Evolutionary conservation across 75 land plant species (phyloP).

Genomic region (Selaginella moellendorffii): DNA sequence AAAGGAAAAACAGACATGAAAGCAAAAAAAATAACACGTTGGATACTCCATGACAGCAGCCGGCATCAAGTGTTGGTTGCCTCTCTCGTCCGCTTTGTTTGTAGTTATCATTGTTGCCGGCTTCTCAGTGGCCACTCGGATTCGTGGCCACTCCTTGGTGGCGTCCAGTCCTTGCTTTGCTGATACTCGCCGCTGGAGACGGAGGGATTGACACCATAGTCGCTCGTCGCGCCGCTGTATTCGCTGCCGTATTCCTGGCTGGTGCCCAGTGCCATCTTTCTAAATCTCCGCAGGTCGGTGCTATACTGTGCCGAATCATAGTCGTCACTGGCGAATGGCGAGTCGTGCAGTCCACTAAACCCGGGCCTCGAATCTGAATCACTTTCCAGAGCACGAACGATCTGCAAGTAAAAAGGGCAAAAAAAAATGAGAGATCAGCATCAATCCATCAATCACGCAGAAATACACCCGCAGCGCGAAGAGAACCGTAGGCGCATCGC

Average conservation of each 20-base stretch:
- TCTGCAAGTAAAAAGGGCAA: neutral
- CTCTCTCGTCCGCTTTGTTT: too few relatives aligned
- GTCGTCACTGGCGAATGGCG: neutral
- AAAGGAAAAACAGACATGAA: too few relatives aligned
- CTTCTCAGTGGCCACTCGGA: neutral
- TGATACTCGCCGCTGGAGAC: slow-evolving; percentile 56
- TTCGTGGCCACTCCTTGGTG: neutral
- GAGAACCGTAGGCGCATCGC: too few relatives aligned
- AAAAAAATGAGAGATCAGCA: too few relatives aligned
- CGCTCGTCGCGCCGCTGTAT: slow-evolving; percentile 49
- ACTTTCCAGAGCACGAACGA: neutral
- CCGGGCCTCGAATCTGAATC: neutral
- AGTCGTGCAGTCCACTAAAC: neutral
- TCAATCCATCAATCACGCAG: neutral
- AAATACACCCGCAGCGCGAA: neutral
- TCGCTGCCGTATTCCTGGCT: slow-evolving; percentile 24
- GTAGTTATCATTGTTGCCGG: too few relatives aligned
- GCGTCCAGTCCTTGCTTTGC: slow-evolving; percentile 10
- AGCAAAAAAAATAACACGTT: too few relatives aligned
- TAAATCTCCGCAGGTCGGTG: neutral
- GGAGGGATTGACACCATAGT: slow-evolving; percentile 50
- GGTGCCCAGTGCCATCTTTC: slow-evolving; percentile 14
- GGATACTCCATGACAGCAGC: too few relatives aligned
- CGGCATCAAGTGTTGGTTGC: too few relatives aligned
- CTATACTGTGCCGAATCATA: neutral